phyloP scores from a whole-genome alignment of 257 asterid genomes.

The Fraxinus anomala region DNA sequence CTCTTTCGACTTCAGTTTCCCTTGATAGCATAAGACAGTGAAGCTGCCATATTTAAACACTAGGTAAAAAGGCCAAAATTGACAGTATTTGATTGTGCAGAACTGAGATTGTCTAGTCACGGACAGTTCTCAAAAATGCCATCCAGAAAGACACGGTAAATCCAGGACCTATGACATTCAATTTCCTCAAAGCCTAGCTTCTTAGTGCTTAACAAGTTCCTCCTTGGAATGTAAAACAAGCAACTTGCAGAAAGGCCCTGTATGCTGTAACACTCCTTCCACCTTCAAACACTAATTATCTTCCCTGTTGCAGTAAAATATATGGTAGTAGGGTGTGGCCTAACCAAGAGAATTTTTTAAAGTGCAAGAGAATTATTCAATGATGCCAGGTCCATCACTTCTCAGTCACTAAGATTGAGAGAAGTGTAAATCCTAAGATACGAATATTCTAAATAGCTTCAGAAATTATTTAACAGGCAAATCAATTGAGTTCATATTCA shows the following conservation, averaged over 20 bases:
- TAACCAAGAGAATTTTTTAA: not conserved
- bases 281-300: not conserved
- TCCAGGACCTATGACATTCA: constrained; percentile 6
- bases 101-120: not conserved
- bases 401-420: constrained; percentile 7
- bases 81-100: not conserved
- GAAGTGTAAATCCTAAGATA: constrained; percentile 14
- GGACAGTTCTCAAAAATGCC: not conserved
- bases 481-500: constrained; percentile 15
- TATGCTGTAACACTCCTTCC: not conserved
- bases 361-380: not conserved
- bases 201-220: not conserved
- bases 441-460: constrained; percentile 17
- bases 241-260: not conserved
- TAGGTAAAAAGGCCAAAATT: not conserved
- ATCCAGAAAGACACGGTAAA: not conserved
- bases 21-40: not conserved
- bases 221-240: not conserved
- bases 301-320: not conserved
- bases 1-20: not conserved
- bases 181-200: not conserved
- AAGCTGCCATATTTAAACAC: not conserved
- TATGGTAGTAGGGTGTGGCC: not conserved
- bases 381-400: not conserved
- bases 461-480: constrained; percentile 10